Conservation (phyloP, 139 green algal genomes). For the Chlamydomonas sp. region DNA sequence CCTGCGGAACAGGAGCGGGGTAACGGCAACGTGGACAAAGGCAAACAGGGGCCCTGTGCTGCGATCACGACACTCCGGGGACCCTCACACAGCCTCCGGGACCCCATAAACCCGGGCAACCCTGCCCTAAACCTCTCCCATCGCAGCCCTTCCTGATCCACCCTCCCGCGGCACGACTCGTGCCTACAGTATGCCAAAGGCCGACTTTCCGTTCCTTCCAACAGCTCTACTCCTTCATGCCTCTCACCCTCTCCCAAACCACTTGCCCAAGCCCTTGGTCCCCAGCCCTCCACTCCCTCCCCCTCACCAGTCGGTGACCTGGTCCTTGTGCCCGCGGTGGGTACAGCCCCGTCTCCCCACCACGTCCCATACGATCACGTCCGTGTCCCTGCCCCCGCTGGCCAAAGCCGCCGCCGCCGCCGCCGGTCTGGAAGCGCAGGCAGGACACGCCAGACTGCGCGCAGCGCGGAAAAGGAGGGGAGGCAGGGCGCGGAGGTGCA, state of each 20-base stretch:
- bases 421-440: conserved; percentile 75
- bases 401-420: conserved; percentile 81
- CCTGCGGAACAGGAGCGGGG: conserved; percentile 36
- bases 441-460: conserved; percentile 72
- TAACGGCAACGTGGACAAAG: too few species aligned
- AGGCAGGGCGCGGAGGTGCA: neutral
- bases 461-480: neutral
- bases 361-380: conserved; percentile 97
- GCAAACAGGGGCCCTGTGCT: too few species aligned
- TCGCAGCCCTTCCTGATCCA: too few species aligned
- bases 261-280: neutral
- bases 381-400: conserved; percentile 87
- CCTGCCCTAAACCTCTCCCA: too few species aligned
- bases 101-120: too few species aligned
- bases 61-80: too few species aligned
- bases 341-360: conserved; percentile 88
- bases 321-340: conserved; percentile 90
- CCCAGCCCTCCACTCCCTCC: neutral
- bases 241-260: neutral
- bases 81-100: too few species aligned
- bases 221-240: too few species aligned
- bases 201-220: too few species aligned
- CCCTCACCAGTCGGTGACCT: conserved; percentile 83
- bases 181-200: too few species aligned
- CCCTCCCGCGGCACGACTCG: too few species aligned